Base-by-base conservation (phyloP, 2,329 filamentous ascomycete genomes). In the Neofusicoccum laricinum region DNA sequence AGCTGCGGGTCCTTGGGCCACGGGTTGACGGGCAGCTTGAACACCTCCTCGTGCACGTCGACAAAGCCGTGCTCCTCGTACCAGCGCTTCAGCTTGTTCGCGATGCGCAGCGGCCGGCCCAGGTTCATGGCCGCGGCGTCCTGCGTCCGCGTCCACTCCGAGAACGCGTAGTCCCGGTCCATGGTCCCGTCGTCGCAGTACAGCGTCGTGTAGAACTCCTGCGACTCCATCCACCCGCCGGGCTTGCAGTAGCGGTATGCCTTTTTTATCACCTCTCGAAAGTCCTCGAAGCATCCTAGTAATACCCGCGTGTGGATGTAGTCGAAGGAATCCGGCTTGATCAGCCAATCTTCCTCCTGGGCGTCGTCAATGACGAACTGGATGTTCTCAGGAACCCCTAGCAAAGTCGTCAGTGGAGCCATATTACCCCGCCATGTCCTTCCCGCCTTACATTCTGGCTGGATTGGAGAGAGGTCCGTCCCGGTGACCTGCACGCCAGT, bases 281-380 rank as follows among this genome's bases (percentile, higher is more conserved):
- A 90, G 68, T 87, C 82, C 1, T 78, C 74, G 67, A 89, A 83
- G 53, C 82, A 81, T 19, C 87, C 88, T 2, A 80, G 78, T 75
- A 90, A 80, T 69, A 86, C 78, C 49, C 84, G 81, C 2, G 84
- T 81, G 73, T 88, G 87, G 64, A 90, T 81, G 65, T 84, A 84
- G 73, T 89, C 86, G 69, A 88, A 81, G 67, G 80, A 70, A 63
- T 80, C 69, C 0, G 77, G 69, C 4, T 80, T 77, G 76, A 85
- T 71, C 76, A 84, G 77, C 86, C 86, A 88, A 63, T 89, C 83
- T 10, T 67, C 79, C 1, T 81, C 78, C 70, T 87, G 85, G 58
- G 83, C 81, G 71, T 93, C 90, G 71, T 92, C 89, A 50, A 93
- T 84, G 66, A 87, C 86, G 68, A 93, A 93, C 67, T 87, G 85